Evolutionary conservation across 1,139 yeast species (phyloP), one percentile per base, ranked within the genome.

Genomic region (Lodderomyces metapsilosis): DNA sequence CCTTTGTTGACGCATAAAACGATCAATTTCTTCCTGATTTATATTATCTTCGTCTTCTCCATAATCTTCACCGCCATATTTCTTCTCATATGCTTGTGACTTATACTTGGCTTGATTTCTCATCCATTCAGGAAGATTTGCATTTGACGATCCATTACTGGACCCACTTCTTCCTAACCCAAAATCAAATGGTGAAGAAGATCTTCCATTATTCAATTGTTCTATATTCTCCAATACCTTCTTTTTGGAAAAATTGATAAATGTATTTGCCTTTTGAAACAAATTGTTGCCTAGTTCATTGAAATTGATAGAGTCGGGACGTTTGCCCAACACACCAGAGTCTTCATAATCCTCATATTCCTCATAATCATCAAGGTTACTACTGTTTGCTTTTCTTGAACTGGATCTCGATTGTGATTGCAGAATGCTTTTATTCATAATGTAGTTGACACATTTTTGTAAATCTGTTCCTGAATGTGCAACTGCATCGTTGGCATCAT

Each of bases 51-150:
- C 69, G 45, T 70, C 76, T 1, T 67, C 58, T 3, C 76, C 81
- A 49, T 69, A 68, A 39, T 71, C 76, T 3, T 57, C 71, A 1
- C 74, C 76, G 10, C 62, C 59, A 28, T 51, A 51, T 43, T 59
- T 65, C 32, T 70, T 66, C 40, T 71, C 74, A 1, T 59, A 38
- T 3, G 74, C 74, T 31, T 62, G 64, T n/a, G 55, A 52, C 43
- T 73, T 77, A 56, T 78, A 75, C 52, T 57, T 69, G 36, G 63
- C 71, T 53, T 76, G 82, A 47, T 78, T 74, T 44, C 70, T 73
- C 92, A 88, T 84, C 96, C 96, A 88, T 3, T 84, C 81, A 0
- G 96, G 96, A 46, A 75, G 64, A 12, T 76, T 76, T 42, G 71
- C 34, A n/a, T 13, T n/a, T 9, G 8, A 7, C 18, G 32, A 28